Conservation (phyloP, 306 rosid genomes). For the Cicer chorassanicum region DNA sequence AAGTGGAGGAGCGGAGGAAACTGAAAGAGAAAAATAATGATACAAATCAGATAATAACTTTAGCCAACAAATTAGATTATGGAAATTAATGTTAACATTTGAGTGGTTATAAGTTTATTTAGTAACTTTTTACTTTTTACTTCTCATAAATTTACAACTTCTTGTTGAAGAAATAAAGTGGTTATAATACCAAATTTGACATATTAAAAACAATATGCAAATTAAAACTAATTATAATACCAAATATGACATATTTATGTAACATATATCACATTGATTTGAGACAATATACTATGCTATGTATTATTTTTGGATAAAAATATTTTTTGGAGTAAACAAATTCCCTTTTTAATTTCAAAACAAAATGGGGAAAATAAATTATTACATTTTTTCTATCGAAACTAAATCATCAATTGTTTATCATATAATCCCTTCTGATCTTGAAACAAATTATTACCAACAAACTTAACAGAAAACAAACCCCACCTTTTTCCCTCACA, state of each 20-base stretch:
- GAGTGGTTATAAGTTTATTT: too few relatives aligned
- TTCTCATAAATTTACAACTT: slow-evolving; percentile 16
- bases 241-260: slow-evolving; percentile 31
- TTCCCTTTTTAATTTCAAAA: slow-evolving; percentile 23
- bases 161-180: background rate
- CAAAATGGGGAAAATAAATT: background rate
- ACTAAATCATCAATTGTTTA: slow-evolving; percentile 2
- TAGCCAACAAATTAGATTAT: too few relatives aligned
- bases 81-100: too few relatives aligned
- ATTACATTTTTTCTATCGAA: slow-evolving; percentile 28
- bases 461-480: too few relatives aligned
- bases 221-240: background rate
- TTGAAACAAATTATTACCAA: too few relatives aligned
- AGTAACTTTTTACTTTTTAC: background rate
- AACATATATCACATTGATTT: slow-evolving; percentile 12
- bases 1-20: too few relatives aligned
- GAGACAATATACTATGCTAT: slow-evolving; percentile 7
- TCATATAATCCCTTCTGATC: background rate
- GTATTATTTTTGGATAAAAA: background rate
- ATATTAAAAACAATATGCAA: background rate
- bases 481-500: too few relatives aligned
- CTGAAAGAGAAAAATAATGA: too few relatives aligned
- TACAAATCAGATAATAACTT: too few relatives aligned
- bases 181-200: slow-evolving; percentile 2
- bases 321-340: slow-evolving; percentile 3